A percentile compares a stretch with the other conserved stretches of the same genome.
These are phyloP conservation scores for Mucuna pruriens DNA, from an alignment of 306 rosid genomes.

Conservation along the genomic window DNA sequence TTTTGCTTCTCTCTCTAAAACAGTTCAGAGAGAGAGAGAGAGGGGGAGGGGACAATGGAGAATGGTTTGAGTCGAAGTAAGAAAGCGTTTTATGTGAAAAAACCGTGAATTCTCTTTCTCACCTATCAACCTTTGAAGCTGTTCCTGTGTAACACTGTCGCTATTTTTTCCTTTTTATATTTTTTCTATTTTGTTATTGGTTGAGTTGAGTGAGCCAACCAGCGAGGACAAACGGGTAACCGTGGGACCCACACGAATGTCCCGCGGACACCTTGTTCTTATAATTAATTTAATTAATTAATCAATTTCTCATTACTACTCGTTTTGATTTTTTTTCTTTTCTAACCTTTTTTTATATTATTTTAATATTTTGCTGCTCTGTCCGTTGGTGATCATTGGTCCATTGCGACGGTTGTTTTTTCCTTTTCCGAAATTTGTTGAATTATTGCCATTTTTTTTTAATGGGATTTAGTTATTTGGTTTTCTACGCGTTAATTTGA, in stretches of 20 bases:
- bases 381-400: conserved; percentile 34
- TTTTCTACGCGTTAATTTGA: conserved; percentile 19
- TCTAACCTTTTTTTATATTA: not conserved
- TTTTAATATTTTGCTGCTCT: not conserved
- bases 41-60: not conserved
- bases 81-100: conserved; percentile 35
- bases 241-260: conserved; percentile 63
- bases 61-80: not conserved
- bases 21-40: conserved; percentile 5
- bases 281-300: not conserved
- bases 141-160: not conserved
- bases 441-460: not conserved
- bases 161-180: not conserved
- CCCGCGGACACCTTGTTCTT: conserved; percentile 41
- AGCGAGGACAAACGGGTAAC: conserved; percentile 29
- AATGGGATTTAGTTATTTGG: not conserved
- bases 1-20: conserved; percentile 40
- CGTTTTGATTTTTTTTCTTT: not conserved
- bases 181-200: not conserved
- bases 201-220: conserved; percentile 40
- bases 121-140: conserved; percentile 31
- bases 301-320: not conserved
- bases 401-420: conserved; percentile 30
- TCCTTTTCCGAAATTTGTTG: not conserved
- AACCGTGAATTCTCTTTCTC: not conserved